Evolutionary conservation across 2,329 filamentous ascomycete genomes (phyloP).

Genomic region (Chrysoporthe austroafricana): DNA sequence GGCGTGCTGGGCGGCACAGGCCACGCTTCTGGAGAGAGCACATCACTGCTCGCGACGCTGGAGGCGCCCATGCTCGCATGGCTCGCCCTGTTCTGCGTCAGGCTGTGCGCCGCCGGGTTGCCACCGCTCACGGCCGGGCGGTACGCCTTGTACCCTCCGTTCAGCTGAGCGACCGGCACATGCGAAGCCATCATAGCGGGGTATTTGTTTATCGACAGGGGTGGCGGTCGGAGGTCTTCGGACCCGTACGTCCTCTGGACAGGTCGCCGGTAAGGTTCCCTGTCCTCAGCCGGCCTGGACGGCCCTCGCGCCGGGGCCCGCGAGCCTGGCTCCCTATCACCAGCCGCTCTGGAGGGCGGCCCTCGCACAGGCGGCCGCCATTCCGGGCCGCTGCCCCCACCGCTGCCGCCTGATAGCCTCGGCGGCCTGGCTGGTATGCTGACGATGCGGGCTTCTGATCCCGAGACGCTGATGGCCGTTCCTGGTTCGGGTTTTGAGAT

Average conservation of each 20-base stretch:
- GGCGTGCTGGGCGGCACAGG: slow-evolving; percentile 14
- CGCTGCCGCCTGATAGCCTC: background rate
- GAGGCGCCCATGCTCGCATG: background rate
- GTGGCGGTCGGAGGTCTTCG: slow-evolving; percentile 7
- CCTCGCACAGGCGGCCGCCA: background rate
- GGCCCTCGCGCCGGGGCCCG: background rate
- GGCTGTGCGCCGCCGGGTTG: background rate
- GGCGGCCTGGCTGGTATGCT: slow-evolving; percentile 13
- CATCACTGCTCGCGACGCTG: slow-evolving; percentile 15
- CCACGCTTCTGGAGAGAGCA: slow-evolving; percentile 16
- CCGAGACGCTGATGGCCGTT: slow-evolving; percentile 7
- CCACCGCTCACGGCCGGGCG: background rate
- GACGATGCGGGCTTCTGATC: slow-evolving; percentile 15
- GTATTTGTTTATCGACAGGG: slow-evolving; percentile 11
- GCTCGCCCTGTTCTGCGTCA: slow-evolving; percentile 12
- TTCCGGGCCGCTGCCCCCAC: background rate
- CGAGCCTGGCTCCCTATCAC: background rate
- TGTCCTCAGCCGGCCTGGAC: background rate
- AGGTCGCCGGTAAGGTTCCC: background rate
- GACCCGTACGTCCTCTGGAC: background rate
- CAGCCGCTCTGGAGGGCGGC: background rate
- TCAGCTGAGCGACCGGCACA: slow-evolving; percentile 10
- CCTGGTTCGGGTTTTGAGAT: background rate
- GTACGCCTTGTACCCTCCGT: slow-evolving; percentile 15
- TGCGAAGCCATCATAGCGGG: slow-evolving; percentile 1